Evolutionary conservation across 2,329 filamentous ascomycete species (phyloP), one percentile per base, ranked within the genome.

Genomic region (Penicillium janthinellum): DNA sequence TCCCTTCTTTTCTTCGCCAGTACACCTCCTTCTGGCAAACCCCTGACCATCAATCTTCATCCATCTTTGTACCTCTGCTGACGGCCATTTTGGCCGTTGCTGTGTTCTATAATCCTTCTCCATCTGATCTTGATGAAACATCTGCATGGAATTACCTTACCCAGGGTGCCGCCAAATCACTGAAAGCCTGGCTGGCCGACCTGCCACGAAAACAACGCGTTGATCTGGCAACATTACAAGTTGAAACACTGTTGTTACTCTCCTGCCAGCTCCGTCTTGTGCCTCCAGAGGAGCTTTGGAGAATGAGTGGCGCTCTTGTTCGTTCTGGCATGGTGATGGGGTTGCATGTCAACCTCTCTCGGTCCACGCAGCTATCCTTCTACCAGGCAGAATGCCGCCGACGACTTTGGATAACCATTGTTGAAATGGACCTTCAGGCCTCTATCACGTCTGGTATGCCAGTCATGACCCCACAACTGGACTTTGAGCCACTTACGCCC

Each of bases 371-470:
- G 2, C 72, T 79, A 3, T 67, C 74, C 1, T 65, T 68, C 2
- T 74, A 75, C 39, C 69, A 75, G 50, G 70, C 63, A 2, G 76
- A 78, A 55, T 71, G 73, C 54, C 70, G 76, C 10, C 67, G 75
- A 20, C 64, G 76, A 20, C 54, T 72, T 7, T 78, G 73, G 72
- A 62, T 80, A 8, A 66, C 77, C 25, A 72, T 77, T 5, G 58
- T 78, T 4, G 79, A 80, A 54, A 64, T 80, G 34, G 84, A 86
- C 67, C 74, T 84, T 1, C 70, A 78, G 34, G 64, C 74, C 1
- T 79, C 78, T 0, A 71, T 74, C 4, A 68, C 75, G 35, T 63
- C 76, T 1, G 78, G 78, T 1, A 64, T 80, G 57, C 78, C 78
- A 4, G 65, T 75, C 4, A 75, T 76, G 67, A 74, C 75, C 34